Conservation (phyloP, 768 basidiomycete species). For the Hypholoma sublateritium region DNA sequence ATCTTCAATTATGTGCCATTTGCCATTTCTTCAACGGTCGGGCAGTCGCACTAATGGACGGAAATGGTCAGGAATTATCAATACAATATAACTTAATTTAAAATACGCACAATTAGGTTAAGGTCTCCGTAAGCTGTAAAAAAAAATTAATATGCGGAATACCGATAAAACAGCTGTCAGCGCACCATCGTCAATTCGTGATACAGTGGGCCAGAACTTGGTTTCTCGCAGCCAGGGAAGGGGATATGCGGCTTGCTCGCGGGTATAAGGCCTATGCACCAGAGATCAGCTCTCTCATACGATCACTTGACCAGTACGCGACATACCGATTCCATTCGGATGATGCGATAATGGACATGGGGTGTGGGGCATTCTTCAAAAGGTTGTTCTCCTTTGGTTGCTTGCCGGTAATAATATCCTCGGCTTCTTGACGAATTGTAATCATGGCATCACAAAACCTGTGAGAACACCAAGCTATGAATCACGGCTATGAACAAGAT, state of each 20-base stretch:
- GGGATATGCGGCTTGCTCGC: constrained; percentile 90
- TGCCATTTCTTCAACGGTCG: constrained; percentile 78
- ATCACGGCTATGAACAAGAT: background rate
- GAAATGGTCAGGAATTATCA: constrained; percentile 7
- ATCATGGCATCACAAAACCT: constrained; percentile 99
- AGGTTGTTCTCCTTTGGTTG: constrained; percentile 92
- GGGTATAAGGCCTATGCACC: constrained; percentile 74
- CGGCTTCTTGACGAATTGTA: constrained; percentile 87
- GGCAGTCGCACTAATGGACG: constrained; percentile 71
- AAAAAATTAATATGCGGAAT: background rate
- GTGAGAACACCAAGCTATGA: constrained; percentile 1
- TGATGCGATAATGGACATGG: constrained; percentile 69
- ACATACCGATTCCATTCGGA: constrained; percentile 78
- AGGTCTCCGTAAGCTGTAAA: constrained; percentile 84
- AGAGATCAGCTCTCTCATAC: constrained; percentile 6
- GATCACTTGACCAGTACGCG: background rate
- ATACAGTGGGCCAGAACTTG: constrained; percentile 97
- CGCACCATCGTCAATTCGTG: constrained; percentile 91
- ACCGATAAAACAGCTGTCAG: background rate
- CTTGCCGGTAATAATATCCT: constrained; percentile 82
- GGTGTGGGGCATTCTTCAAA: constrained; percentile 93
- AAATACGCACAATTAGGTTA: constrained; percentile 74
- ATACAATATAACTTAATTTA: constrained; percentile 1
- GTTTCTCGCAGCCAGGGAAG: constrained; percentile 76
- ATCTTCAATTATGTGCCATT: constrained; percentile 10